Evolutionary conservation across 768 basidiomycete species (phyloP).

Genomic region (Agaricus bisporus): DNA sequence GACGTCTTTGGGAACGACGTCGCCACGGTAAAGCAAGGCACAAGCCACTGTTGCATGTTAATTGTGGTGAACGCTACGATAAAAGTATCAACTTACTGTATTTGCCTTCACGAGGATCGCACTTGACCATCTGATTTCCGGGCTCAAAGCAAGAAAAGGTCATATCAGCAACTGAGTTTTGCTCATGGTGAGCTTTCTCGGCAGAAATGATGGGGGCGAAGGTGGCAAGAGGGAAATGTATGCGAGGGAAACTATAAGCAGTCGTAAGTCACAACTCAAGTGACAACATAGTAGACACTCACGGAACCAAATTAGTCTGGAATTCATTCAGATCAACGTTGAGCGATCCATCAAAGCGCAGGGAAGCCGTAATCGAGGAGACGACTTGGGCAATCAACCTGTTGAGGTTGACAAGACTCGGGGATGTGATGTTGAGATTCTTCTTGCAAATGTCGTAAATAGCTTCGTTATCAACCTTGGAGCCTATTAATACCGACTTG

Average conservation of each 20-base stretch:
- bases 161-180: conserved; percentile 97
- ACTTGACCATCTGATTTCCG: conserved; percentile 94
- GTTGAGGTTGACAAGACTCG: conserved; percentile 92
- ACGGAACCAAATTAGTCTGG: conserved; percentile 98
- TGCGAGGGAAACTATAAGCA: conserved; percentile 81
- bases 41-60: conserved; percentile 65
- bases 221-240: conserved; percentile 96
- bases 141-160: conserved; percentile 97
- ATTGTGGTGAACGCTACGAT: conserved; percentile 1
- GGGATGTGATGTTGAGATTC: conserved; percentile 77
- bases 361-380: conserved; percentile 93
- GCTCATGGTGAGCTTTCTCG: conserved; percentile 93
- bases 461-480: conserved; percentile 94
- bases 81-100: conserved; percentile 61
- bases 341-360: conserved; percentile 94
- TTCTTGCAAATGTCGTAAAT: conserved; percentile 99
- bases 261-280: conserved; percentile 8
- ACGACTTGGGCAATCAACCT: conserved; percentile 97
- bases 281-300: conserved; percentile 27
- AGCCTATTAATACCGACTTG: neutral
- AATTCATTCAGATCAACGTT: conserved; percentile 98
- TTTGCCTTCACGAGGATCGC: conserved; percentile 97
- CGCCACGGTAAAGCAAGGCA: conserved; percentile 88
- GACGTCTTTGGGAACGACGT: conserved; percentile 95
- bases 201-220: conserved; percentile 94